These are phyloP conservation scores for Botrytis squamosa DNA, from an alignment of 2,329 filamentous ascomycete genomes.

Conservation along the genomic window DNA sequence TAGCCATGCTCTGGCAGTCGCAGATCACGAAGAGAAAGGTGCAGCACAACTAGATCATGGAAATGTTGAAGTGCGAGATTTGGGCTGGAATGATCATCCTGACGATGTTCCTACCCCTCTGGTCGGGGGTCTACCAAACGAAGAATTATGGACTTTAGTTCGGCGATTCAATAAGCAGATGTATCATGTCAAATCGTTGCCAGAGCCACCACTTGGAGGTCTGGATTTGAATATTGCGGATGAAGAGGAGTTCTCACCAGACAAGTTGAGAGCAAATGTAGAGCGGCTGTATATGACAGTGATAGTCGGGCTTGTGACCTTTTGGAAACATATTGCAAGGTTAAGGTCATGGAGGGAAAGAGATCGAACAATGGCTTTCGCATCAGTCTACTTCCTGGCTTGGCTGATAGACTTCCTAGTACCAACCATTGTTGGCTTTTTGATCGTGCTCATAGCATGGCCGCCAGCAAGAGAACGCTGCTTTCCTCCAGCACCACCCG, in stretches of 20 bases:
- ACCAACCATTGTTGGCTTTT: slow-evolving; percentile 56
- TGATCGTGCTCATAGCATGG: slow-evolving; percentile 66
- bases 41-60: slow-evolving; percentile 43
- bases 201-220: slow-evolving; percentile 56
- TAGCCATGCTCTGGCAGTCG: slow-evolving; percentile 45
- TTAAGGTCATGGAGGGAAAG: slow-evolving; percentile 78
- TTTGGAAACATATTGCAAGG: slow-evolving; percentile 72
- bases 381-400: slow-evolving; percentile 55
- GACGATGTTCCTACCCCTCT: slow-evolving; percentile 54
- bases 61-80: slow-evolving; percentile 50
- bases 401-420: slow-evolving; percentile 73
- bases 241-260: slow-evolving; percentile 80
- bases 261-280: slow-evolving; percentile 74
- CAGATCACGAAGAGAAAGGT: slow-evolving; percentile 43
- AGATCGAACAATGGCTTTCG: slow-evolving; percentile 64
- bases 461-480: slow-evolving; percentile 60
- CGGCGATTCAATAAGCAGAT: slow-evolving; percentile 65
- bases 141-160: slow-evolving; percentile 63
- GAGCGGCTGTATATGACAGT: slow-evolving; percentile 83
- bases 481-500: slow-evolving; percentile 76
- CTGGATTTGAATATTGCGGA: slow-evolving; percentile 79
- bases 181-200: slow-evolving; percentile 66
- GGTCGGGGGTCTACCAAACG: slow-evolving; percentile 60
- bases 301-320: slow-evolving; percentile 61
- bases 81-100: slow-evolving; percentile 56